These are phyloP conservation scores for Perkinsela sp. DNA, from an alignment of 208 protist genomes.

Conservation along the genomic window DNA sequence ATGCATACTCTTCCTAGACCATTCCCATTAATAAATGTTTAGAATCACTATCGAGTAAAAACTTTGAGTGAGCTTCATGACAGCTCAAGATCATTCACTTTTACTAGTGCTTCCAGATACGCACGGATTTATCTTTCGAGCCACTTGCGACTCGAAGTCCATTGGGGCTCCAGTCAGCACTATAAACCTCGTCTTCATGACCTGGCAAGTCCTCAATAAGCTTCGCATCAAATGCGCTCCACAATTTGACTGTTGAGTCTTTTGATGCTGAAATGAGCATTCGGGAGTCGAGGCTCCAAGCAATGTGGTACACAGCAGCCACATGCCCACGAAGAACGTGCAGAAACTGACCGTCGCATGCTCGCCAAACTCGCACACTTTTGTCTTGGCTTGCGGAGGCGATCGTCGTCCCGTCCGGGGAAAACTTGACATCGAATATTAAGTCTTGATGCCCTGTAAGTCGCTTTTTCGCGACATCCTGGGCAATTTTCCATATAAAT, in stretches of 20 bases:
- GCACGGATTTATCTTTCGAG: slow-evolving; percentile 78
- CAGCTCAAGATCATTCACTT: no score
- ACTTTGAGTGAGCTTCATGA: no score
- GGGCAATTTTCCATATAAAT: slow-evolving; percentile 73
- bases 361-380: slow-evolving; percentile 85
- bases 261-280: slow-evolving; percentile 74
- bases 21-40: no score
- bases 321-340: slow-evolving; percentile 79
- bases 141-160: slow-evolving; percentile 77
- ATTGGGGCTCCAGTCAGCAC: slow-evolving; percentile 89
- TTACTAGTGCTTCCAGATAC: slow-evolving; percentile 52
- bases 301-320: slow-evolving; percentile 83
- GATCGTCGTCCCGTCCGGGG: slow-evolving; percentile 81
- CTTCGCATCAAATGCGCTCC: slow-evolving; percentile 65
- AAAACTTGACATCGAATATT: slow-evolving; percentile 84
- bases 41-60: no score
- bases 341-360: slow-evolving; percentile 58
- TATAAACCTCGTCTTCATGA: slow-evolving; percentile 84
- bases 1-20: background rate
- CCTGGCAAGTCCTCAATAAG: slow-evolving; percentile 80
- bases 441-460: slow-evolving; percentile 71
- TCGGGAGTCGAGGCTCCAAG: slow-evolving; percentile 76
- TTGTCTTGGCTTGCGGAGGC: slow-evolving; percentile 92
- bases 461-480: slow-evolving; percentile 25
- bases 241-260: slow-evolving; percentile 88